Evolutionary conservation across 148 eudicot genomes (phyloP), one percentile per base, ranked within the genome.

Genomic region (Amaranthus palmeri): DNA sequence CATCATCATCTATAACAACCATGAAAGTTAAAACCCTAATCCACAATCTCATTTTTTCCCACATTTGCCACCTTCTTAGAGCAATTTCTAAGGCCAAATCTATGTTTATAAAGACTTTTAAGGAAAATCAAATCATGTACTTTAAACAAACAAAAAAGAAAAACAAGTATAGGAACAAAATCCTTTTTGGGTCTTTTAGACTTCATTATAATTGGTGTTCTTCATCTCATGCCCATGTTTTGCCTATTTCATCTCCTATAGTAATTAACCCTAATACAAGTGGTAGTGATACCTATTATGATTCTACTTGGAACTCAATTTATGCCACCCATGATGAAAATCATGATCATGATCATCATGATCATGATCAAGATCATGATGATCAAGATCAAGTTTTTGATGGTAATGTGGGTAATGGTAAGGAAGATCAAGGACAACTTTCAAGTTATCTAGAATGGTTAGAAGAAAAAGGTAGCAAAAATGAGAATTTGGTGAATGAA

Each of bases 401-500:
- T 57, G 69, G 13, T 8, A 61, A 13, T 54, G 71, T 18, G 51
- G 69, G 13, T 17, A 46, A 11, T 52, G 54, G 36, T 10, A 75
- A 61, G 14, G 73, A 76, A 43, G 62, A 74, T 15, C 71, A 67
- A 61, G 62, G 71, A 3, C 77, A 82, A 76, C 99, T 96, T 8
- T 85, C 97, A 5, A 88, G 87, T 54, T 96, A 96, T 78, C 86
- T 96, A n/a, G 86, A 87, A 18, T 96, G 99, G 99, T 84, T 96
- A 10, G 99, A 96, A 66, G 91, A 87, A 75, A 86, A 86, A 67
- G 81, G 74, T 8, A 54, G 75, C 59, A 74, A 74, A 48, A 54
- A 77, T 13, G 81, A 70, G 8, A 74, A 72, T 48, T 57, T 71
- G 17, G 56, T 15, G 41, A 44, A 45, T 8, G 73, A 48, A 8